Percentiles rank a stretch among this genome's conserved stretches.
Evolutionary conservation across 2,329 filamentous ascomycete species (phyloP).

Genomic region (Phialemoniopsis sp.): DNA sequence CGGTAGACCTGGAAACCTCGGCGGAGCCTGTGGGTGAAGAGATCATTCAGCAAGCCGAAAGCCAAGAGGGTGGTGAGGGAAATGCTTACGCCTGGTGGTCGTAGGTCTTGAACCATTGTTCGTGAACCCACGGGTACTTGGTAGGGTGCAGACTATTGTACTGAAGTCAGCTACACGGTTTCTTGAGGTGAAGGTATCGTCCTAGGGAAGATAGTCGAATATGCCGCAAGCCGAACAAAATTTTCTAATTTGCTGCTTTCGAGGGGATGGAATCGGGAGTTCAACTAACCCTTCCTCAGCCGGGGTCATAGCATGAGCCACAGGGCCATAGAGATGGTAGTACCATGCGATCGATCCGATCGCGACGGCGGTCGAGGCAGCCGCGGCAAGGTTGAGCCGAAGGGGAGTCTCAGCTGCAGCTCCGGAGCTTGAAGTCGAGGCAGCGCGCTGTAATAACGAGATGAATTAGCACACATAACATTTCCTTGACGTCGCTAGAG

Average conservation of each 20-base stretch:
- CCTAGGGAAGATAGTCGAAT: constrained; percentile 12
- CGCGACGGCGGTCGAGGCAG: constrained; percentile 81
- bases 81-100: constrained; percentile 86
- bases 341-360: constrained; percentile 94
- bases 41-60: constrained; percentile 4
- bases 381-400: constrained; percentile 81
- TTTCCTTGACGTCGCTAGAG: not conserved
- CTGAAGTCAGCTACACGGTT: constrained; percentile 22
- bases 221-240: constrained; percentile 14
- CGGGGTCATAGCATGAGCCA: constrained; percentile 83
- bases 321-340: constrained; percentile 90
- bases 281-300: constrained; percentile 93
- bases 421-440: constrained; percentile 70
- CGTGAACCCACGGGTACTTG: constrained; percentile 92
- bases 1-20: constrained; percentile 99
- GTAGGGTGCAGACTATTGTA: constrained; percentile 77
- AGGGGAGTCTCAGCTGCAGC: constrained; percentile 66
- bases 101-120: constrained; percentile 90
- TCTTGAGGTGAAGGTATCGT: too few species aligned
- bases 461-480: constrained; percentile 28
- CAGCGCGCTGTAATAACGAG: constrained; percentile 47
- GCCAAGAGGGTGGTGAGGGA: constrained; percentile 9
- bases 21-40: constrained; percentile 63
- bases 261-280: not conserved
- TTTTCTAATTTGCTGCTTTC: not conserved